phyloP scores from a whole-genome alignment of 2,329 filamentous ascomycete species.

The Trichophyton simii region DNA sequence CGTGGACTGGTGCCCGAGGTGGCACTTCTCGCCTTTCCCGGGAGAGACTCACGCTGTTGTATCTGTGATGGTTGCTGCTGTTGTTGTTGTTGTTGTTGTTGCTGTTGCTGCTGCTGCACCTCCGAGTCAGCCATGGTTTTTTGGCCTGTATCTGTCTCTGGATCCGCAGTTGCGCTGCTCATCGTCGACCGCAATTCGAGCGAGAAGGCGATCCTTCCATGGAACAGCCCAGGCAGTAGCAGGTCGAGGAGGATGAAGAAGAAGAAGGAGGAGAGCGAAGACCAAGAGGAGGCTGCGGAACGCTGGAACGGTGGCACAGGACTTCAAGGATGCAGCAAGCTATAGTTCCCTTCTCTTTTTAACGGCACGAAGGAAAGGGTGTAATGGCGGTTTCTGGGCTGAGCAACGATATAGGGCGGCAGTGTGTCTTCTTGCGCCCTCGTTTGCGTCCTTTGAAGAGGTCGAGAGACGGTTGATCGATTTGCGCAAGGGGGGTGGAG shows the following conservation, averaged over 20 bases:
- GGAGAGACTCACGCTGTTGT: neutral
- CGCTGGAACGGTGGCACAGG: neutral
- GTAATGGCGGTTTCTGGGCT: neutral
- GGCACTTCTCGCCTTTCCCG: neutral
- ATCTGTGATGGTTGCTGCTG: neutral
- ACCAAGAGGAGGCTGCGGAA: neutral
- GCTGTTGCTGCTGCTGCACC: neutral
- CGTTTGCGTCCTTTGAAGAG: neutral
- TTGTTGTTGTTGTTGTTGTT: neutral
- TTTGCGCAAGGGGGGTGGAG: neutral
- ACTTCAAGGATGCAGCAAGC: conserved; percentile 1
- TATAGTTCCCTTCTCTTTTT: neutral
- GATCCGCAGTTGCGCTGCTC: conserved; percentile 8
- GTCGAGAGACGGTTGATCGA: neutral
- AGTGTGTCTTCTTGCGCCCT: neutral
- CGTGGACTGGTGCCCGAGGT: conserved; percentile 16
- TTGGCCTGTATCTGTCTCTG: neutral
- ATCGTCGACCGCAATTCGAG: conserved; percentile 7
- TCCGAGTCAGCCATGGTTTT: conserved; percentile 4
- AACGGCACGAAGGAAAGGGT: neutral
- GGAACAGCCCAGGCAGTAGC: neutral
- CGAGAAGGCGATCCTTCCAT: neutral
- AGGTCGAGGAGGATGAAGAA: neutral
- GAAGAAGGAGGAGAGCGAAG: neutral
- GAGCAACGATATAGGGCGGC: neutral